Conservation (phyloP, 1,139 yeast species). For the Candida tetrigidarum region DNA sequence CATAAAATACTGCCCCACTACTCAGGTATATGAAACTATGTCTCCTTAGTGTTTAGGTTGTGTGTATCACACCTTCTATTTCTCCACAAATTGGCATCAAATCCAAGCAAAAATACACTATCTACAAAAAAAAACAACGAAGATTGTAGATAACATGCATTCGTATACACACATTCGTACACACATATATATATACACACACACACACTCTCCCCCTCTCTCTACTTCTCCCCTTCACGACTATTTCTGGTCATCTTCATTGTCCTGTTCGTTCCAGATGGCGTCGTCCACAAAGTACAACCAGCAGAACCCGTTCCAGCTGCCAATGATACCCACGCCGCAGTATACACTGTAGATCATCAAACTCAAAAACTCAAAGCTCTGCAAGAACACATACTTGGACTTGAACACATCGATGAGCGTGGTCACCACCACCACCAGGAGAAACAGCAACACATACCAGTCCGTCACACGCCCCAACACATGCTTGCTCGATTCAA, state of each 20-base stretch:
- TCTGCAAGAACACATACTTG: slow-evolving; percentile 51
- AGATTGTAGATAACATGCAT: no score
- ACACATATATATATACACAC: no score
- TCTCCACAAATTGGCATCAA: neutral
- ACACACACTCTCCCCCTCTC: no score
- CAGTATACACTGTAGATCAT: slow-evolving; percentile 89
- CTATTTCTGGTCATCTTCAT: no score
- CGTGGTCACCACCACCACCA: slow-evolving; percentile 61
- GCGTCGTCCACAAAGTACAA: slow-evolving; percentile 79
- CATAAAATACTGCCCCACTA: no score
- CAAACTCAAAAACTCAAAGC: slow-evolving; percentile 72
- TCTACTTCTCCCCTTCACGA: no score
- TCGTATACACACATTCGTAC: no score
- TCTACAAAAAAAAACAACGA: no score
- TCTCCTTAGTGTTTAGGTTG: no score
- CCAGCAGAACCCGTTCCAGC: slow-evolving; percentile 93
- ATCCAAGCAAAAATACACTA: neutral
- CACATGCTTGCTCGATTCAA: slow-evolving; percentile 40
- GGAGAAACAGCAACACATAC: slow-evolving; percentile 70
- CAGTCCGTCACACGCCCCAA: slow-evolving; percentile 72
- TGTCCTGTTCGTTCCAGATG: slow-evolving; percentile 29
- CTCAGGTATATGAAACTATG: no score
- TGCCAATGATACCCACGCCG: slow-evolving; percentile 78
- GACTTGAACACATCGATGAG: slow-evolving; percentile 60
- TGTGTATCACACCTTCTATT: no score